These are phyloP conservation scores for Rhododendron griersonianum DNA, from an alignment of 148 eudicot species.

Conservation along the genomic window DNA sequence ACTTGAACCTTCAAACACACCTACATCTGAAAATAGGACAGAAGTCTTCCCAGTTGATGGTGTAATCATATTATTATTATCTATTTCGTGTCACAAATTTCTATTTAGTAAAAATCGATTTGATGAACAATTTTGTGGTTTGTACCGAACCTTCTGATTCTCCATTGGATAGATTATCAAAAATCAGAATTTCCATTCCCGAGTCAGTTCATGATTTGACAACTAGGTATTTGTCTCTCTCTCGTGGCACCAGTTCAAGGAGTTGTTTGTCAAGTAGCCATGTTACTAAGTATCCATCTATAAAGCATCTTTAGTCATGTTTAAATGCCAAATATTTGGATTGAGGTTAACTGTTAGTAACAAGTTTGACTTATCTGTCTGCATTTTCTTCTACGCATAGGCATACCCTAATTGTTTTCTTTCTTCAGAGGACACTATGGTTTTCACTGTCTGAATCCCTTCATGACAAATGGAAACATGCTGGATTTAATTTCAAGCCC, in stretches of 20 bases:
- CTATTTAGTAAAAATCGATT: no score
- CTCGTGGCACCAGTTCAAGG: neutral
- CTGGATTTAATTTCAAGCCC: neutral
- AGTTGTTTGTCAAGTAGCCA: neutral
- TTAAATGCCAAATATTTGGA: neutral
- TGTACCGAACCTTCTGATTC: neutral
- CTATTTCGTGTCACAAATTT: no score
- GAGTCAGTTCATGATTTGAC: neutral
- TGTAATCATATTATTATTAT: neutral
- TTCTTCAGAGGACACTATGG: conserved; percentile 1
- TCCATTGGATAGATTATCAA: neutral
- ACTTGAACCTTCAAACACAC: neutral
- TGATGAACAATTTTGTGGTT: neutral
- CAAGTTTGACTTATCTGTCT: neutral
- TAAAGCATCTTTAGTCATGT: neutral
- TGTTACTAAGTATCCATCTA: neutral
- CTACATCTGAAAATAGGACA: neutral
- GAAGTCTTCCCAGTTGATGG: neutral
- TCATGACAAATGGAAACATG: neutral
- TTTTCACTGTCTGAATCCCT: neutral
- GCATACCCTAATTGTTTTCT: neutral
- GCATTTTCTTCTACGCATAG: neutral
- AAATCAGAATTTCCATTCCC: neutral
- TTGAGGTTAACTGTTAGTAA: neutral
- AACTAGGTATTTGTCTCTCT: neutral